Percentiles rank a stretch among this genome's conserved stretches.
Conservation (phyloP, 768 basidiomycete genomes). For the Boletus subcaerulescens region DNA sequence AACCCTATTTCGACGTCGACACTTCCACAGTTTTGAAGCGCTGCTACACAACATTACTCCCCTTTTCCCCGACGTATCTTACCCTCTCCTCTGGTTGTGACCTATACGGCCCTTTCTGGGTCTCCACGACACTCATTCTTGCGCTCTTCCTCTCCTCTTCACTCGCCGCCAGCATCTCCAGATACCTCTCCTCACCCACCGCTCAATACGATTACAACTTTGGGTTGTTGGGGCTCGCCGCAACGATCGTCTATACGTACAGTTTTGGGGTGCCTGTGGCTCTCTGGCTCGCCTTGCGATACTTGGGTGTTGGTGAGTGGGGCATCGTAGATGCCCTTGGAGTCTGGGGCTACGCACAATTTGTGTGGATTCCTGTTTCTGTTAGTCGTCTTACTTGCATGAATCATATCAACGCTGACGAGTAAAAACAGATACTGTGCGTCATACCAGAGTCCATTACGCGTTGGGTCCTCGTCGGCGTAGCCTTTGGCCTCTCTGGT, state of each 20-base stretch:
- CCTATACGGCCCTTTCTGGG: conserved; percentile 96
- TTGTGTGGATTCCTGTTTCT: conserved; percentile 86
- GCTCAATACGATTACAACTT: conserved; percentile 78
- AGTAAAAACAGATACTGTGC: conserved; percentile 64
- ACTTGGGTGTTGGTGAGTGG: conserved; percentile 88
- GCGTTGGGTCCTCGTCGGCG: conserved; percentile 74
- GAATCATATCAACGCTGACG: neutral
- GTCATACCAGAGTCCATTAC: conserved; percentile 81
- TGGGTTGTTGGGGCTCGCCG: conserved; percentile 75
- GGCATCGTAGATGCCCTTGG: conserved; percentile 79
- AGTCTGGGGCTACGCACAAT: conserved; percentile 79
- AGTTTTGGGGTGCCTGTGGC: conserved; percentile 77
- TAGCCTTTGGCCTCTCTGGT: conserved; percentile 78
- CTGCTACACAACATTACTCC: conserved; percentile 77
- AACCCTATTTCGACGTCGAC: conserved; percentile 86
- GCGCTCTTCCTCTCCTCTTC: conserved; percentile 92
- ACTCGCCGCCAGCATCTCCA: conserved; percentile 80
- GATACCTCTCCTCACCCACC: conserved; percentile 70
- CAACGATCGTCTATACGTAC: conserved; percentile 84
- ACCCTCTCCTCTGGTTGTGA: conserved; percentile 55
- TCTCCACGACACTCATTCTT: conserved; percentile 91
- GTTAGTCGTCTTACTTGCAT: conserved; percentile 40
- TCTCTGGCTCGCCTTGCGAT: conserved; percentile 83
- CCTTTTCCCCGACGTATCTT: conserved; percentile 62
- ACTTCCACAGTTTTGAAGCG: conserved; percentile 72